Evolutionary conservation across 139 green algal genomes (phyloP).

Genomic region (Monoraphidium neglectum): DNA sequence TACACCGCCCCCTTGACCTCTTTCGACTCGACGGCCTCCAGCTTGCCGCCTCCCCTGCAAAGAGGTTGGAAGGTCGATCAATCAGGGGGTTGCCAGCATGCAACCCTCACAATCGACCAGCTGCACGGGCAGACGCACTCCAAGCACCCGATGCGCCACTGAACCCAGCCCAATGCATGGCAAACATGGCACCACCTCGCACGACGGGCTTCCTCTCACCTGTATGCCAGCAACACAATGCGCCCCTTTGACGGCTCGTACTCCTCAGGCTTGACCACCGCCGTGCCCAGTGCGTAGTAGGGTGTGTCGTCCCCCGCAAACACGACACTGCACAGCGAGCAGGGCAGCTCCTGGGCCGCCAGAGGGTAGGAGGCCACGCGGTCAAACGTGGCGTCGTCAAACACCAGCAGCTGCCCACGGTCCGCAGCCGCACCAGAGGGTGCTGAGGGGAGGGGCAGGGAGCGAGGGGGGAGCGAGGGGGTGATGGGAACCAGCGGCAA

Average conservation of each 20-base stretch:
- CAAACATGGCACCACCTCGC: too few species aligned
- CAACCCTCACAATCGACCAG: too few species aligned
- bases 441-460: background rate
- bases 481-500: too few species aligned
- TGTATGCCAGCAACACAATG: conserved; percentile 50
- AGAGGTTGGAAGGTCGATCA: conserved; percentile 23
- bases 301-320: conserved; percentile 37
- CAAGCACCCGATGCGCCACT: too few species aligned
- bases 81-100: conserved; percentile 4
- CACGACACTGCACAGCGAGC: conserved; percentile 34
- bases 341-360: conserved; percentile 35
- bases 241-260: conserved; percentile 78
- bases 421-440: conserved; percentile 23
- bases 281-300: conserved; percentile 91
- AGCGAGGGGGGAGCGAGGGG: too few species aligned
- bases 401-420: conserved; percentile 30
- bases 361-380: conserved; percentile 35
- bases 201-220: background rate
- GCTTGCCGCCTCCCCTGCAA: background rate
- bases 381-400: conserved; percentile 51
- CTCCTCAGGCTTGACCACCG: conserved; percentile 69
- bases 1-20: conserved; percentile 92
- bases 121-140: too few species aligned
- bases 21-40: conserved; percentile 48
- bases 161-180: too few species aligned